Conservation (phyloP, 495 filamentous ascomycete species). For the Saxophila tyrrhenica region DNA sequence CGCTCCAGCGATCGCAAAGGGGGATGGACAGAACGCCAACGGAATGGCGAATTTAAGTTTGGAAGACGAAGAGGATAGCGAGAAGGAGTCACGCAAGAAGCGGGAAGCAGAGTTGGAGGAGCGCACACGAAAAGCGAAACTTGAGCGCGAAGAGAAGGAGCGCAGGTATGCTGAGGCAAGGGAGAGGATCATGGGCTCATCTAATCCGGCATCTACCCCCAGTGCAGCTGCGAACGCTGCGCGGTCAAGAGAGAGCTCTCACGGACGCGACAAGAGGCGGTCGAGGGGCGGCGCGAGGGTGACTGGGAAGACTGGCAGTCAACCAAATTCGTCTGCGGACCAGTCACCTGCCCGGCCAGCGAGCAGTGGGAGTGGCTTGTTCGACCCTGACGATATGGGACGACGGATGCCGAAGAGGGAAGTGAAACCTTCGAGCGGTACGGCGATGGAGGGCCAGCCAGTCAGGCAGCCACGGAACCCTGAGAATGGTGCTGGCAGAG, state of each 20-base stretch:
- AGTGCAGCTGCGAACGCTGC: conserved; percentile 26
- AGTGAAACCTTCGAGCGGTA: conserved; percentile 3
- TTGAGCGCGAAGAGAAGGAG: conserved; percentile 77
- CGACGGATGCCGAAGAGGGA: conserved; percentile 44
- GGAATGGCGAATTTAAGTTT: conserved; percentile 44
- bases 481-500: conserved; percentile 51
- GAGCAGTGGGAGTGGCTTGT: conserved; percentile 43
- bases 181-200: conserved; percentile 67
- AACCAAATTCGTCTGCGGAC: conserved; percentile 37
- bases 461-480: conserved; percentile 64
- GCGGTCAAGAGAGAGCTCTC: conserved; percentile 47
- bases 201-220: conserved; percentile 36
- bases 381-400: conserved; percentile 54
- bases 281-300: conserved; percentile 21
- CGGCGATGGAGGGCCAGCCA: conserved; percentile 40
- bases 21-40: conserved; percentile 33
- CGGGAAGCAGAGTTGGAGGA: conserved; percentile 55
- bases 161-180: conserved; percentile 76
- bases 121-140: conserved; percentile 57
- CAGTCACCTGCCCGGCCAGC: conserved; percentile 29
- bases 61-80: conserved; percentile 47
- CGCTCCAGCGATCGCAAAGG: conserved; percentile 37
- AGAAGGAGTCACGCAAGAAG: conserved; percentile 50
- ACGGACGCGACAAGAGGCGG: conserved; percentile 22
- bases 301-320: conserved; percentile 31